Conservation (phyloP, 1,284 basidiomycete genomes). For the Macrocystidia cucumis region DNA sequence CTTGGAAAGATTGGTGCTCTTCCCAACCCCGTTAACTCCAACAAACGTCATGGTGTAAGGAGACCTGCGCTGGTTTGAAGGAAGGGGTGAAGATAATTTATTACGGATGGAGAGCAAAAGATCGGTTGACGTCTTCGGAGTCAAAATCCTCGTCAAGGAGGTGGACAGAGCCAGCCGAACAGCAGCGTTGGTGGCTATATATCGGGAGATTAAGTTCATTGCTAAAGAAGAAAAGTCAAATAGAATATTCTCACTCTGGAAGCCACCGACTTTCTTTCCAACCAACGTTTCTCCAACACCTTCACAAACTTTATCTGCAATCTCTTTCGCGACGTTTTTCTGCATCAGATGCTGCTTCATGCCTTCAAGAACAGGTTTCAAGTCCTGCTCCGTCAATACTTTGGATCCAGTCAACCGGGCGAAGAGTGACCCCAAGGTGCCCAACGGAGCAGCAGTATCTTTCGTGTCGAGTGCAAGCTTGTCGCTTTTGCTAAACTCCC, state of each 20-base stretch:
- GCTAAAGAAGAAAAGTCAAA: neutral
- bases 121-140: constrained; percentile 95
- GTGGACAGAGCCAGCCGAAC: constrained; percentile 81
- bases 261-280: constrained; percentile 85
- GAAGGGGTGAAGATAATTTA: constrained; percentile 61
- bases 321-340: constrained; percentile 97
- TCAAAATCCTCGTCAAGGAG: constrained; percentile 89
- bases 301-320: constrained; percentile 91
- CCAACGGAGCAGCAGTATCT: constrained; percentile 33
- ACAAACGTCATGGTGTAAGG: constrained; percentile 97
- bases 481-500: constrained; percentile 61
- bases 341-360: constrained; percentile 99
- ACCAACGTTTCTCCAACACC: constrained; percentile 85
- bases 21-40: constrained; percentile 99
- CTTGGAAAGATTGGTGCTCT: constrained; percentile 97
- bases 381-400: constrained; percentile 74
- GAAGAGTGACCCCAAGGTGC: constrained; percentile 70
- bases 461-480: constrained; percentile 38
- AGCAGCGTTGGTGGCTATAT: constrained; percentile 72
- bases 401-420: constrained; percentile 82
- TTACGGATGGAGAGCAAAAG: constrained; percentile 76
- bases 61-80: constrained; percentile 66
- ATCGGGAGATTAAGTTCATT: too few species aligned
- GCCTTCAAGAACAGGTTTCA: constrained; percentile 83
- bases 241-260: constrained; percentile 59